phyloP scores from a whole-genome alignment of 306 rosid species.

The Inga oerstediana region DNA sequence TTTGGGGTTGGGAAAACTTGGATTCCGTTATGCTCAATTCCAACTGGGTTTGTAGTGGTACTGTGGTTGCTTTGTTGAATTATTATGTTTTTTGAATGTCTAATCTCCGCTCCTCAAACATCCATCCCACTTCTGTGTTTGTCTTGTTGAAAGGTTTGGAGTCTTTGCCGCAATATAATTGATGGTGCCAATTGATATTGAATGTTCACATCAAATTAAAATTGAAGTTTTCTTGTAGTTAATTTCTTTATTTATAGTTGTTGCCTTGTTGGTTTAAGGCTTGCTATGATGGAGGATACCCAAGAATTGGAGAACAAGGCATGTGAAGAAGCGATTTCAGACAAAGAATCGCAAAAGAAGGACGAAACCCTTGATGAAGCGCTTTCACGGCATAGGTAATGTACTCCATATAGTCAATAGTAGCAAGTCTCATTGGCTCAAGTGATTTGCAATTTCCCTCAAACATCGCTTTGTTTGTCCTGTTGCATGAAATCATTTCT shows the following conservation, averaged over 20 bases:
- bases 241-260: background rate
- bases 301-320: conserved; percentile 49
- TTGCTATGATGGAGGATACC: conserved; percentile 65
- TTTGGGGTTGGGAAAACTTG: background rate
- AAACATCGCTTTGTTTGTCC: background rate
- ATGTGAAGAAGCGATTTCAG: conserved; percentile 56
- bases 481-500: background rate
- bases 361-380: conserved; percentile 78
- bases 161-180: background rate
- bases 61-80: background rate
- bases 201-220: background rate
- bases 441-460: background rate
- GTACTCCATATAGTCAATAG: conserved; percentile 8
- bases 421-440: background rate
- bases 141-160: background rate
- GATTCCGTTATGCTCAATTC: background rate
- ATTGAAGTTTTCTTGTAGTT: background rate
- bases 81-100: background rate
- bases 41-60: background rate
- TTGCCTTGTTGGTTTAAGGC: conserved; percentile 35
- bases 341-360: conserved; percentile 42
- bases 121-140: background rate
- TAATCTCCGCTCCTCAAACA: background rate
- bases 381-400: conserved; percentile 63
- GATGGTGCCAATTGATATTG: background rate